A percentile compares a stretch with the other conserved stretches of the same genome.
Evolutionary conservation across 2,329 filamentous ascomycete genomes (phyloP).

Genomic region (Xylaria sp.): DNA sequence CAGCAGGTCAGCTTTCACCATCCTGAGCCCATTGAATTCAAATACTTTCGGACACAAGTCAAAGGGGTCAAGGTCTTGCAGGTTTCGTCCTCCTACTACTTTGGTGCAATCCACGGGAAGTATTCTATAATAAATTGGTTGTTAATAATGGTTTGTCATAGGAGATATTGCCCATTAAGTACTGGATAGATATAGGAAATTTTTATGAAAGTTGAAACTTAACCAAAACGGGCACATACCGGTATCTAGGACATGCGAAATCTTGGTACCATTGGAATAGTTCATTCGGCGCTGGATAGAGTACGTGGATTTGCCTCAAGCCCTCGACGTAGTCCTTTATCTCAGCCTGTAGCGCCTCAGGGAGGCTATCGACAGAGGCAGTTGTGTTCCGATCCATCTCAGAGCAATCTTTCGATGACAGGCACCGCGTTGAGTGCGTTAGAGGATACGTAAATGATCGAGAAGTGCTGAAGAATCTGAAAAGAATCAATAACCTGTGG

Average conservation of each 20-base stretch:
- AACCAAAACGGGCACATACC: background rate
- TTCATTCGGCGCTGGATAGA: background rate
- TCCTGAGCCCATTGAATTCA: background rate
- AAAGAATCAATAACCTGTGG: too few species aligned
- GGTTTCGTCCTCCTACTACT: background rate
- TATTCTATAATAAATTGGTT: background rate
- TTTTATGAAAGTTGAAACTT: background rate
- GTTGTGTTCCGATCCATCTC: background rate
- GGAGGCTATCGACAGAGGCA: background rate
- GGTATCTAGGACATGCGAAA: slow-evolving; percentile 18
- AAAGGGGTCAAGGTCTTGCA: background rate
- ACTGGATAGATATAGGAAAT: background rate
- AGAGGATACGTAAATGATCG: too few species aligned
- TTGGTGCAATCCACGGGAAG: slow-evolving; percentile 8
- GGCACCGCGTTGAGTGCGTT: background rate
- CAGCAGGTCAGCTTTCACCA: background rate
- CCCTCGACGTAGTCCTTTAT: background rate
- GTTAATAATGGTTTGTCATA: background rate
- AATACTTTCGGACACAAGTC: background rate
- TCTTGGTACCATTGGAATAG: background rate
- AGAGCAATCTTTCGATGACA: too few species aligned
- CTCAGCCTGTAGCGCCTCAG: background rate
- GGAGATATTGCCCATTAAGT: background rate
- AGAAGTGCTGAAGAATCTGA: too few species aligned
- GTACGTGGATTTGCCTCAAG: slow-evolving; percentile 8